These are phyloP conservation scores for Dictyostelium intermedium DNA, from an alignment of 78 protist species.

Conservation along the genomic window DNA sequence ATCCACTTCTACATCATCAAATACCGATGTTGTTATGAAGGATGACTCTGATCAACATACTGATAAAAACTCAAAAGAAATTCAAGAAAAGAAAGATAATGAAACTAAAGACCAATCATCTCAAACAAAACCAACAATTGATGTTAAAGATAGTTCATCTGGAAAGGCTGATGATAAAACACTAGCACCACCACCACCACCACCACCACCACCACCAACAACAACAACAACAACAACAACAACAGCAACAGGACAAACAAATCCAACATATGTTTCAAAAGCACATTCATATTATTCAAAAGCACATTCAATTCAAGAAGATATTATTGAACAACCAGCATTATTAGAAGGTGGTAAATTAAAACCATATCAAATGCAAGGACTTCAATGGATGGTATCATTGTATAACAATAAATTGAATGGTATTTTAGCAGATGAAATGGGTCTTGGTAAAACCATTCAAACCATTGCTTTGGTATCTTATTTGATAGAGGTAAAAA, in stretches of 20 bases:
- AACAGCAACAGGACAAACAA: background rate
- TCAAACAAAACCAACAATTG: background rate
- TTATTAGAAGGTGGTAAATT: slow-evolving; percentile 84
- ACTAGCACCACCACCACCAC: background rate
- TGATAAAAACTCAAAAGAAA: slow-evolving; percentile 40
- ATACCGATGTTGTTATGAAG: background rate
- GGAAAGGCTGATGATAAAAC: background rate
- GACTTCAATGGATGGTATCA: slow-evolving; percentile 95
- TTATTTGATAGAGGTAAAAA: slow-evolving; percentile 77
- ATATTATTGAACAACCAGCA: slow-evolving; percentile 63
- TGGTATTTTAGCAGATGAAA: slow-evolving; percentile 95
- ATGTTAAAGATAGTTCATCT: background rate
- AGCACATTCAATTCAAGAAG: slow-evolving; percentile 79
- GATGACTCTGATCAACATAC: background rate
- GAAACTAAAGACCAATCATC: background rate
- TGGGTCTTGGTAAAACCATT: slow-evolving; percentile 98
- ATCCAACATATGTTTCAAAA: slow-evolving; percentile 16
- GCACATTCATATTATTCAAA: slow-evolving; percentile 73
- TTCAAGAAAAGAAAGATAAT: background rate
- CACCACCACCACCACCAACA: background rate
- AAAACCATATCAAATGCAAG: slow-evolving; percentile 96
- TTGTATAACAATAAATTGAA: slow-evolving; percentile 91
- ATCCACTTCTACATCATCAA: background rate
- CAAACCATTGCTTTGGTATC: slow-evolving; percentile 92
- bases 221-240: background rate